Conservation (phyloP, 1,284 basidiomycete species). For the Trichosporon sp. region DNA sequence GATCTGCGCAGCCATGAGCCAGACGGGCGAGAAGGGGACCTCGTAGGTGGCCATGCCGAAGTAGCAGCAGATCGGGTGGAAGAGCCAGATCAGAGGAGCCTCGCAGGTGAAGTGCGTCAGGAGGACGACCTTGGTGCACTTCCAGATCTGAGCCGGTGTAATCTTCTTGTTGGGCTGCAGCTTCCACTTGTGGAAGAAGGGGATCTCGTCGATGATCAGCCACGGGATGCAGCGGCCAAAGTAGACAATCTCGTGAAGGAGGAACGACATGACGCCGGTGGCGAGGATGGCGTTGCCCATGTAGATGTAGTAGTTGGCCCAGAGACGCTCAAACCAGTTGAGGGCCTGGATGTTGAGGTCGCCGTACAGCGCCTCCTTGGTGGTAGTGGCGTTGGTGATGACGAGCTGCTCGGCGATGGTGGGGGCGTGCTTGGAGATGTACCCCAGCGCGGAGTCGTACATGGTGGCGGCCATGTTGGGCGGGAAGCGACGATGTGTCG, state of each 20-base stretch:
- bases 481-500: no score
- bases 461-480: conserved; percentile 25
- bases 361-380: conserved; percentile 44
- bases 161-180: conserved; percentile 81
- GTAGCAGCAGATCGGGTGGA: conserved; percentile 87
- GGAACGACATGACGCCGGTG: conserved; percentile 88
- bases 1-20: conserved; percentile 70
- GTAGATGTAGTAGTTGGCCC: conserved; percentile 76
- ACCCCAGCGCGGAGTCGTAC: conserved; percentile 32
- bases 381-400: conserved; percentile 38
- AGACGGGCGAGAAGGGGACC: conserved; percentile 77
- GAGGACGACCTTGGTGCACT: conserved; percentile 90
- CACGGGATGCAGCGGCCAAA: conserved; percentile 93
- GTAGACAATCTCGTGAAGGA: conserved; percentile 94
- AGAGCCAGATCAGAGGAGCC: conserved; percentile 90
- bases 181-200: conserved; percentile 93
- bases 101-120: conserved; percentile 96
- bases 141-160: conserved; percentile 79
- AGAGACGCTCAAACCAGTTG: conserved; percentile 68
- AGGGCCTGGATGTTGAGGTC: conserved; percentile 60
- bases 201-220: conserved; percentile 91
- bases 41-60: conserved; percentile 83
- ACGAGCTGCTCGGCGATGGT: conserved; percentile 37
- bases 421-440: conserved; percentile 41
- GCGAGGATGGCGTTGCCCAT: conserved; percentile 88